Evolutionary conservation across 2,329 filamentous ascomycete species (phyloP).

Genomic region (Epichloe gansuensis): DNA sequence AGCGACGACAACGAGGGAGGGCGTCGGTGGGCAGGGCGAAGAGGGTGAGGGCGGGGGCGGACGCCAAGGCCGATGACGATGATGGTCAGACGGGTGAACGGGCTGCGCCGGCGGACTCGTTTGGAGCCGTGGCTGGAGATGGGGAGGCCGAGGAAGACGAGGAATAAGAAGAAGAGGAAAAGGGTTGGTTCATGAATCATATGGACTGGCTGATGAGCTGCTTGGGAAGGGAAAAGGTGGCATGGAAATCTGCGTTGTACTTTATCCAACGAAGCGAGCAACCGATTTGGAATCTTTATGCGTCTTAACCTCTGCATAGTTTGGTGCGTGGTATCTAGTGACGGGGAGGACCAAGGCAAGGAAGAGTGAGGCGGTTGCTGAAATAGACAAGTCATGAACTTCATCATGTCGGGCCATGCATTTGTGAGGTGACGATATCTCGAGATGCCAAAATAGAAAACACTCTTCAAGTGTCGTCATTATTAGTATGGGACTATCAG

Average conservation of each 20-base stretch:
- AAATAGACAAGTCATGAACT: too few relatives aligned
- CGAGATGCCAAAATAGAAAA: not conserved
- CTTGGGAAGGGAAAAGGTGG: not conserved
- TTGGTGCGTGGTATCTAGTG: not conserved
- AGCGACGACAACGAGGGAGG: conserved; percentile 24
- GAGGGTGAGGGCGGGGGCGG: conserved; percentile 4
- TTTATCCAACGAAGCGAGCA: not conserved
- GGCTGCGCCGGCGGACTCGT: not conserved
- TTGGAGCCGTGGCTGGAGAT: too few relatives aligned
- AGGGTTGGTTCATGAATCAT: not conserved
- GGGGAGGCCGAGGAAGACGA: not conserved
- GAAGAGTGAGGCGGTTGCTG: not conserved
- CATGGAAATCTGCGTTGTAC: too few relatives aligned
- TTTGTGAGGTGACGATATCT: too few relatives aligned
- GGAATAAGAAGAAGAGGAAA: not conserved
- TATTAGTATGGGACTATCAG: not conserved
- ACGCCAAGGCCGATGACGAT: not conserved
- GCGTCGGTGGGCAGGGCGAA: conserved; percentile 22
- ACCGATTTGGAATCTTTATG: not conserved
- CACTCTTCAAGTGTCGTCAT: not conserved
- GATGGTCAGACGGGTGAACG: not conserved
- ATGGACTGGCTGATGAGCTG: not conserved
- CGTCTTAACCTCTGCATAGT: not conserved
- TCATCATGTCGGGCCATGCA: too few relatives aligned
- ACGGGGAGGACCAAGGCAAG: conserved; percentile 17